phyloP scores from a whole-genome alignment of 768 basidiomycete species.

The Roridomyces roridus region DNA sequence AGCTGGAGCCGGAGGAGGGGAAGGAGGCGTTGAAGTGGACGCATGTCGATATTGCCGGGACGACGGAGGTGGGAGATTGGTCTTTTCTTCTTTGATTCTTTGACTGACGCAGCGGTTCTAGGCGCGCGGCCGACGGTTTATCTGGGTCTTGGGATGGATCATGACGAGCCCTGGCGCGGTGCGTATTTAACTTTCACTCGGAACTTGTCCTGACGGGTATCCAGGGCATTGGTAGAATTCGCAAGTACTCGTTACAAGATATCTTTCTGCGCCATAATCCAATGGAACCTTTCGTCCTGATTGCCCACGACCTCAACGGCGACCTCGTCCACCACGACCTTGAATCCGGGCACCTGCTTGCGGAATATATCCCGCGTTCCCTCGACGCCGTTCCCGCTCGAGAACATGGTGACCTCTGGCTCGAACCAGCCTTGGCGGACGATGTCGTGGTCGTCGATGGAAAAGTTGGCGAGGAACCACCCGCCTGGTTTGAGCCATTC shows the following conservation, averaged over 20 bases:
- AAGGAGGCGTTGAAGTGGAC: constrained; percentile 77
- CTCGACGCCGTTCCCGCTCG: constrained; percentile 32
- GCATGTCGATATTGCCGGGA: constrained; percentile 83
- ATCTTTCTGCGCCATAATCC: constrained; percentile 29
- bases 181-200: too few species aligned
- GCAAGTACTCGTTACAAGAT: too few species aligned
- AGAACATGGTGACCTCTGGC: constrained; percentile 31
- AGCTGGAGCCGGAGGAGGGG: constrained; percentile 68
- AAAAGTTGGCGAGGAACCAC: constrained; percentile 30
- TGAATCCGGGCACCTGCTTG: constrained; percentile 18
- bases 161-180: too few species aligned
- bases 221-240: too few species aligned
- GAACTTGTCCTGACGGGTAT: too few species aligned
- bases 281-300: constrained; percentile 33
- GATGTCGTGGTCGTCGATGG: constrained; percentile 24
- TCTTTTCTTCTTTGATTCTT: not conserved
- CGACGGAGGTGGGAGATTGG: constrained; percentile 63
- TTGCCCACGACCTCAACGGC: constrained; percentile 30
- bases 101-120: not conserved
- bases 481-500: constrained; percentile 36
- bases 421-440: constrained; percentile 32
- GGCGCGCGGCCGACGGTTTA: not conserved
- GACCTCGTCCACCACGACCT: constrained; percentile 29
- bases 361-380: constrained; percentile 30
- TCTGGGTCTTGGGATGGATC: too few species aligned